Evolutionary conservation across 2,329 filamentous ascomycete genomes (phyloP), one percentile per base, ranked within the genome.

Genomic region (Aaosphaeria pasadenensis): DNA sequence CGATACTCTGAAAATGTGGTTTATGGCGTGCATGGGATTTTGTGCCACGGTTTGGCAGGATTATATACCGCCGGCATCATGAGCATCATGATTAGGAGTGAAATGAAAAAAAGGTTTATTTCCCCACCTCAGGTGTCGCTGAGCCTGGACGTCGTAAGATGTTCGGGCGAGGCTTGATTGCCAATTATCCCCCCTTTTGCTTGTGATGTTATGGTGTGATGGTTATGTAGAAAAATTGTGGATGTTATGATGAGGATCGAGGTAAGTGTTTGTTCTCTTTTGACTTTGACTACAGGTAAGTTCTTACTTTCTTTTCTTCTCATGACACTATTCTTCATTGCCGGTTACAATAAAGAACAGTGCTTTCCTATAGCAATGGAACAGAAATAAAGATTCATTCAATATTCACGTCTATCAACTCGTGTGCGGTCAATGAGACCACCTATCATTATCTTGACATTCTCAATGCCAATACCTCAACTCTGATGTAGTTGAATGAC

Each of bases 41-140:
- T n/a, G n/a, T 90, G 97, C 77, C 88, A 91, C 74, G 89, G 95
- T 86, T 96, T 80, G 89, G 96, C 71, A 85, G 92, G 70, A 79
- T 85, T 67, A 90, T 96, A 66, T 50, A 57, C 57, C 61, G 63
- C 58, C 60, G 54, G 55, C 82, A 86, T 70, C 91, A 96, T 83
- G 84, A 88, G 7, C 33, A 36, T 36, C 33, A 36, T 36, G 33
- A 36, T 75, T 91, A 96, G 83, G 78, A 66, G 60, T 63, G 58
- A 24, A 69, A 67, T 68, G 64, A 67, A 65, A 36, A 24, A 24
- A 70, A 69, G 64, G 62, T 65, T 66, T 56, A 54, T 62, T 60
- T 67, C 65, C 62, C 63, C 56, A 73, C 78, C 17, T 24, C 81
- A 91, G 90, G 90, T 95, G 90, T 95, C 90, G 90, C 89, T 74